These are phyloP conservation scores for Sugiyamaella castrensis DNA, from an alignment of 1,139 yeast species.

Conservation along the genomic window DNA sequence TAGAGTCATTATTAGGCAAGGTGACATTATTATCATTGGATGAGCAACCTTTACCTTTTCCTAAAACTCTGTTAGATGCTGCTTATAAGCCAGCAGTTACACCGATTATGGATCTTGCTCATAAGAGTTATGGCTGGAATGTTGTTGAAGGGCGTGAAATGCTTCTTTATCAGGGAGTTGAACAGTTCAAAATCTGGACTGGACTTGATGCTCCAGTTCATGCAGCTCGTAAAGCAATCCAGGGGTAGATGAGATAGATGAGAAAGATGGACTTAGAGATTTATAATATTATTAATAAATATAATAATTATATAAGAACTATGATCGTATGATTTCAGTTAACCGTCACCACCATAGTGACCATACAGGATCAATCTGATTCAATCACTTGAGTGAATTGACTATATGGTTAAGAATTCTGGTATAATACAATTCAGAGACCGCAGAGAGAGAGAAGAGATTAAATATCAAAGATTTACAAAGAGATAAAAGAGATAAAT, in stretches of 20 bases:
- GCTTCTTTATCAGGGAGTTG: slow-evolving; percentile 90
- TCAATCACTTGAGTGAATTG: no score
- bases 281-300: neutral
- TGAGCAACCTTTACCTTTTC: slow-evolving; percentile 33
- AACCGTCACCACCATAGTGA: no score
- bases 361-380: no score
- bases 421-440: no score
- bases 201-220: slow-evolving; percentile 46
- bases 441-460: no score
- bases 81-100: slow-evolving; percentile 88
- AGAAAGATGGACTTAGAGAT: neutral
- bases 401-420: no score
- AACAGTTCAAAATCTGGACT: slow-evolving; percentile 79
- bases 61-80: slow-evolving; percentile 74
- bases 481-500: no score
- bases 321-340: no score
- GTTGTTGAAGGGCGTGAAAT: slow-evolving; percentile 85
- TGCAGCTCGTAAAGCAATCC: slow-evolving; percentile 8
- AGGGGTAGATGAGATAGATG: no score
- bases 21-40: slow-evolving; percentile 40
- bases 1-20: slow-evolving; percentile 27
- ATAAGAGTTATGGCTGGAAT: slow-evolving; percentile 58
- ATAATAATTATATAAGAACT: no score
- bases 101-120: slow-evolving; percentile 77
- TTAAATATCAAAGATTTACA: no score